Percentiles rank a stretch among this genome's conserved stretches.
Evolutionary conservation across 208 protist genomes (phyloP).

Genomic region (Acanthamoeba castellanii): DNA sequence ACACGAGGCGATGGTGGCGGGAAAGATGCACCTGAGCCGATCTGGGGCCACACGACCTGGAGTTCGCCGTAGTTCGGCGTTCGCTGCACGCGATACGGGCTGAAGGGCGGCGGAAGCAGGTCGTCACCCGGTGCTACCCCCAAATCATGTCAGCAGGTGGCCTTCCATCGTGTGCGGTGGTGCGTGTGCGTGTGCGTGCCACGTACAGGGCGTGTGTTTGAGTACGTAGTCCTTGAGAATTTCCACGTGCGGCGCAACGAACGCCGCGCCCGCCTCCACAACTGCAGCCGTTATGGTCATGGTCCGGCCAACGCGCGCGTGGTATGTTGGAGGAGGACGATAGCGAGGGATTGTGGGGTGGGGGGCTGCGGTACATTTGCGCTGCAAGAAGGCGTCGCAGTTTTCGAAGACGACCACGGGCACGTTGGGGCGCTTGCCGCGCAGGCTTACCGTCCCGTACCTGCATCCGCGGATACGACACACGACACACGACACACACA

Average conservation of each 20-base stretch:
- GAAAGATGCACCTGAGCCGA: background rate
- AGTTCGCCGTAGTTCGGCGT: background rate
- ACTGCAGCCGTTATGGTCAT: background rate
- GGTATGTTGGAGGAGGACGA: no score
- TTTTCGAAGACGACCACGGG: slow-evolving; percentile 9
- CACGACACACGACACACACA: background rate
- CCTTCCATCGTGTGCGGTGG: no score
- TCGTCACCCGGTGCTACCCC: background rate
- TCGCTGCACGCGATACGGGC: background rate
- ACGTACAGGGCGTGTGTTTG: background rate
- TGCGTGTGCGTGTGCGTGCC: background rate
- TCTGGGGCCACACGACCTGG: slow-evolving; percentile 1
- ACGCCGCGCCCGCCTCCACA: background rate
- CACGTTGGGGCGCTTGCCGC: background rate
- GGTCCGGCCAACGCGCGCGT: no score
- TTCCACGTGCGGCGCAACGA: background rate
- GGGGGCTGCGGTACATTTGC: background rate
- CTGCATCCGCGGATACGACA: background rate
- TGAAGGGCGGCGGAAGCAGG: background rate
- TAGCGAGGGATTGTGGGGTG: no score
- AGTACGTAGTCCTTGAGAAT: background rate
- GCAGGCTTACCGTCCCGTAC: background rate
- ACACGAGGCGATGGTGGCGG: background rate
- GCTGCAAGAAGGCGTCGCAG: background rate
- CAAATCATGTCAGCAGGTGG: background rate